Conservation (phyloP, 768 basidiomycete species). For the Rubroboletus pulcherrimus region DNA sequence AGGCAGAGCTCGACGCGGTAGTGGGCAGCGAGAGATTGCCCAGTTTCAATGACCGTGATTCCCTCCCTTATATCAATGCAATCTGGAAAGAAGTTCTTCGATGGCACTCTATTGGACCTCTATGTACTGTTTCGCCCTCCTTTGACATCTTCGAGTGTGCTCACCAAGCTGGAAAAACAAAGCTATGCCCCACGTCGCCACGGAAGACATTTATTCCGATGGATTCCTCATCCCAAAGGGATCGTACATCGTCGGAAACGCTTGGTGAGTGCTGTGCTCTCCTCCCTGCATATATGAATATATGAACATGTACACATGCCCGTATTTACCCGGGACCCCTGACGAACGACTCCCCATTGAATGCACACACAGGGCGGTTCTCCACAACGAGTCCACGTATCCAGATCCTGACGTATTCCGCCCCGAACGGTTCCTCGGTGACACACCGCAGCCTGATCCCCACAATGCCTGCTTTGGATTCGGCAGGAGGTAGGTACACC, state of each 20-base stretch:
- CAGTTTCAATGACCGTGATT: conserved; percentile 15
- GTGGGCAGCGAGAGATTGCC: conserved; percentile 23
- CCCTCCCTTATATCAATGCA: conserved; percentile 26
- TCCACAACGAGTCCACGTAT: conserved; percentile 44
- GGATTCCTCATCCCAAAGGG: conserved; percentile 25
- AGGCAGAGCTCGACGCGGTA: conserved; percentile 24
- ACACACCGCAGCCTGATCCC: conserved; percentile 17
- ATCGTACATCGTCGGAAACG: conserved; percentile 19
- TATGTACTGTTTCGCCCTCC: conserved; percentile 27
- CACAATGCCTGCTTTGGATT: conserved; percentile 23
- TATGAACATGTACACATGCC: neutral
- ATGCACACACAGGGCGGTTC: conserved; percentile 42
- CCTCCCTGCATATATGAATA: neutral
- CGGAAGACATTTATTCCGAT: conserved; percentile 18
- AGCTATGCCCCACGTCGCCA: conserved; percentile 14
- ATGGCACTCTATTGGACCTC: conserved; percentile 19
- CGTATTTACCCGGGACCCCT: neutral
- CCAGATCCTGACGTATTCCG: conserved; percentile 30
- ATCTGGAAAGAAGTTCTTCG: conserved; percentile 24
- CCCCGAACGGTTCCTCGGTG: conserved; percentile 34
- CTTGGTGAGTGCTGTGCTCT: conserved; percentile 17
- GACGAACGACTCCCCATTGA: neutral
- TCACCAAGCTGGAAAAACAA: neutral
- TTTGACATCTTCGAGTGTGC: neutral
- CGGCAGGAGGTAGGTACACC: too few species aligned